Evolutionary conservation across 306 rosid species (phyloP), one percentile per base, ranked within the genome.

Genomic region (Vigna mungo): DNA sequence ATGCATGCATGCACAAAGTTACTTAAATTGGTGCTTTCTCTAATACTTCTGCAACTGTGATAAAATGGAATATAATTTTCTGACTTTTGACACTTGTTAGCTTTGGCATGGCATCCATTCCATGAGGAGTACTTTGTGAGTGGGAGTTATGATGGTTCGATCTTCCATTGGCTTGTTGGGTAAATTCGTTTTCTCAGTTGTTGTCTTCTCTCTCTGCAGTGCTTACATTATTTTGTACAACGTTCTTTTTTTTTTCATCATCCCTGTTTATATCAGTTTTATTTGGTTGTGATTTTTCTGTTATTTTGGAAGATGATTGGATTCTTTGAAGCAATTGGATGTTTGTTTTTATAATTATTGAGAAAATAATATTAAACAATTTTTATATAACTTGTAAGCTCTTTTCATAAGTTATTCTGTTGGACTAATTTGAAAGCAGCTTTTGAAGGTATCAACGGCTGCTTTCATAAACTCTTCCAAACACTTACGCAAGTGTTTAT

Each of bases 141-240:
- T 69, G 99, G 99, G 86, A 95, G 97, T 85, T 91, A 72, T 76
- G 97, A 95, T 41, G 99, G 99, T 77, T 92, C 99, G 80, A 89
- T 95, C 68, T 95, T 87, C 84, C 99, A 95, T 86, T 95, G 97
- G 99, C 92, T 92, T 90, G 99, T 95, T 51, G 97, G 99, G 99
- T 95, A 95, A 77, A 14, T 74, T 70, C 1, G 4, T 39, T 68
- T 79, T 73, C 73, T 76, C n/a, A 68, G 63, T 32, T 71, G 9
- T 52, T 54, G 30, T 72, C 15, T 21, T 79, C 37, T 72, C 62
- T 71, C 52, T 80, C 39, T 14, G 16, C 34, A 25, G 55, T 73
- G 56, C 65, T 39, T 60, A 2, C 59, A 43, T 67, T 70, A 41
- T 78, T 76, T 67, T 60, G 14, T 36, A 9, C 10, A 70, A 51